Percentiles rank a stretch among this genome's conserved stretches.
These are phyloP conservation scores for Schizochytrium sp. DNA, from an alignment of 108 stramenopile species.

Conservation along the genomic window DNA sequence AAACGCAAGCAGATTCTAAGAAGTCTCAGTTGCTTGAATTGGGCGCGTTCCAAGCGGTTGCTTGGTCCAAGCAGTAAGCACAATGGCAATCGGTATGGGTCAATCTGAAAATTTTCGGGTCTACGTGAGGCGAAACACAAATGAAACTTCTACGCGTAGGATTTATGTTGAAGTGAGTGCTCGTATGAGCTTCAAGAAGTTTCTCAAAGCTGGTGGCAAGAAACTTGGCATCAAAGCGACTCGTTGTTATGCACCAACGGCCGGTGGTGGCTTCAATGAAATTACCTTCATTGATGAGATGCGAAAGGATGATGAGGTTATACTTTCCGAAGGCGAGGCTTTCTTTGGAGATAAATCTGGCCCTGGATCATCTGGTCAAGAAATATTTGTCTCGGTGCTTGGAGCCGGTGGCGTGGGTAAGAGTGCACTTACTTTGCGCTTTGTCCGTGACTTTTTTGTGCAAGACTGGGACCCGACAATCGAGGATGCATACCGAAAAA, in stretches of 20 bases:
- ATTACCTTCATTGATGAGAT: conserved; percentile 52
- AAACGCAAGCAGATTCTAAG: no score
- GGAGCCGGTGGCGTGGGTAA: conserved; percentile 54
- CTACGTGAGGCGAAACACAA: no score
- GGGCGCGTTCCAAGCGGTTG: no score
- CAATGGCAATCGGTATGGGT: no score
- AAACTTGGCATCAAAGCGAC: conserved; percentile 53
- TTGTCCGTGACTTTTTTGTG: conserved; percentile 51
- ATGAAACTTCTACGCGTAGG: no score
- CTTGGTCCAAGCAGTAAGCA: no score
- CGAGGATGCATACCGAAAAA: conserved; percentile 58
- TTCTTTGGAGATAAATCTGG: neutral
- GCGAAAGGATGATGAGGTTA: conserved; percentile 50
- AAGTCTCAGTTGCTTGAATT: no score
- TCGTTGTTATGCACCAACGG: conserved; percentile 32
- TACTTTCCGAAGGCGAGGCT: conserved; percentile 30
- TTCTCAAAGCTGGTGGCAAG: conserved; percentile 52
- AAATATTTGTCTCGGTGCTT: conserved; percentile 50
- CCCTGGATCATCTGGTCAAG: neutral
- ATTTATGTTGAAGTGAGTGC: conserved; percentile 8
- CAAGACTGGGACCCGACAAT: conserved; percentile 60
- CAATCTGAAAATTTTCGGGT: no score
- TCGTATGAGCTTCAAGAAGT: conserved; percentile 38
- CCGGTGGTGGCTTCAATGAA: conserved; percentile 43
- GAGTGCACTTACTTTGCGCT: conserved; percentile 39